Percentiles rank a stretch among this genome's conserved stretches.
phyloP scores from a whole-genome alignment of 169 alveolate species.

The Besnoitia besnoiti region DNA sequence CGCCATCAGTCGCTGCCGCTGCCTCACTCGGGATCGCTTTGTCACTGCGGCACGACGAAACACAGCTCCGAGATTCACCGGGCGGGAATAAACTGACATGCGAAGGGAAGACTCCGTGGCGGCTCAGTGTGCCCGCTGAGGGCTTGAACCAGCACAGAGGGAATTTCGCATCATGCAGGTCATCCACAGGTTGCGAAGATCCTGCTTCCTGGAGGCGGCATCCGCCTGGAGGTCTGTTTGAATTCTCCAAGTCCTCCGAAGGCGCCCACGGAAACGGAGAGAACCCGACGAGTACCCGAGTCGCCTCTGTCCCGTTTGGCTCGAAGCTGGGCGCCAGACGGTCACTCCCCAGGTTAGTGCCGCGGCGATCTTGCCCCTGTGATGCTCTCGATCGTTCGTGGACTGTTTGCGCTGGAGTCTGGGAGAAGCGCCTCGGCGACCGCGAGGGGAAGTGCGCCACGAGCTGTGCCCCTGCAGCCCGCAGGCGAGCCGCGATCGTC shows the following conservation, averaged over 20 bases:
- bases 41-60: no score
- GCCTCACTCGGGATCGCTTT: no score
- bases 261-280: not conserved
- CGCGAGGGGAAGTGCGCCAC: not conserved
- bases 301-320: not conserved
- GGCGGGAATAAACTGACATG: not conserved
- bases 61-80: no score
- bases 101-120: not conserved
- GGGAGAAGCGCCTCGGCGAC: not conserved
- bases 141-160: constrained; percentile 6
- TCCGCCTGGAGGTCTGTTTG: not conserved
- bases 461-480: not conserved
- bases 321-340: not conserved
- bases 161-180: not conserved
- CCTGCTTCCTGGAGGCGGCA: not conserved
- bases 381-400: no score
- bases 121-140: not conserved
- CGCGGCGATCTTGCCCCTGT: no score
- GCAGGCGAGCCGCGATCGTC: not conserved
- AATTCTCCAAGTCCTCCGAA: not conserved
- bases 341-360: no score
- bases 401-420: not conserved
- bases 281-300: not conserved
- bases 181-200: not conserved
- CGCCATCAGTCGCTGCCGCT: no score